Percentiles rank a stretch among this genome's conserved stretches.
Conservation (phyloP, 2,329 filamentous ascomycete species). For the Pyrenochaeta sp. region DNA sequence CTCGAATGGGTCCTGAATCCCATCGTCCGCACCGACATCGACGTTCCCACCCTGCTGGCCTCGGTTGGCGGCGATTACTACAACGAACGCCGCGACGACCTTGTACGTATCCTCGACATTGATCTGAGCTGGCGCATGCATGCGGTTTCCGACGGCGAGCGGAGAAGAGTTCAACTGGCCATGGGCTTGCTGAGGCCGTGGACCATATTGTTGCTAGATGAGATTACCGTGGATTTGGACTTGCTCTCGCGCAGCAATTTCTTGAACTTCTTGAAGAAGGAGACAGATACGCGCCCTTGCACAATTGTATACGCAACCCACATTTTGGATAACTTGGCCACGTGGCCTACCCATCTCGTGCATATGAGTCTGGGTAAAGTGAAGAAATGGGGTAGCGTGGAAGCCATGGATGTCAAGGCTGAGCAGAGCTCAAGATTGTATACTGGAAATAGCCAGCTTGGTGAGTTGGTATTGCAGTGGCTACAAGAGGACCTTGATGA, state of each 20-base stretch:
- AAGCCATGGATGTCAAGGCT: slow-evolving; percentile 64
- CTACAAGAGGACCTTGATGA: slow-evolving; percentile 80
- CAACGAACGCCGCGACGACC: slow-evolving; percentile 82
- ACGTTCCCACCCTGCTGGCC: slow-evolving; percentile 82
- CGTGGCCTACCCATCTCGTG: slow-evolving; percentile 94
- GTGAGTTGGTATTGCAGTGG: slow-evolving; percentile 89
- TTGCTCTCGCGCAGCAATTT: slow-evolving; percentile 86
- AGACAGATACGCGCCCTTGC: slow-evolving; percentile 83
- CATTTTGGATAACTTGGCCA: slow-evolving; percentile 92
- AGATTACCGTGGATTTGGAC: slow-evolving; percentile 97
- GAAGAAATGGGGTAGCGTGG: slow-evolving; percentile 83
- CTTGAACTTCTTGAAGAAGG: slow-evolving; percentile 81
- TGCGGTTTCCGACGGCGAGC: slow-evolving; percentile 90
- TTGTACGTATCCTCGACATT: slow-evolving; percentile 88
- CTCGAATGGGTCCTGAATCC: slow-evolving; percentile 98
- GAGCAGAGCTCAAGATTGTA: slow-evolving; percentile 44
- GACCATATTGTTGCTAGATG: slow-evolving; percentile 89
- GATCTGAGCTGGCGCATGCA: slow-evolving; percentile 95
- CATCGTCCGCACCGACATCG: slow-evolving; percentile 94
- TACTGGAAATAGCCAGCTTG: slow-evolving; percentile 81
- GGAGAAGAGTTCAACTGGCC: slow-evolving; percentile 89
- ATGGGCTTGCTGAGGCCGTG: slow-evolving; percentile 95
- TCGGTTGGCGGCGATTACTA: slow-evolving; percentile 89
- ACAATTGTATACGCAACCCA: slow-evolving; percentile 98
- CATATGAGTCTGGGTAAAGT: slow-evolving; percentile 93